Percentiles rank a stretch among this genome's conserved stretches.
Evolutionary conservation across 306 rosid genomes (phyloP).

Genomic region (Herpetospermum pedunculosum): DNA sequence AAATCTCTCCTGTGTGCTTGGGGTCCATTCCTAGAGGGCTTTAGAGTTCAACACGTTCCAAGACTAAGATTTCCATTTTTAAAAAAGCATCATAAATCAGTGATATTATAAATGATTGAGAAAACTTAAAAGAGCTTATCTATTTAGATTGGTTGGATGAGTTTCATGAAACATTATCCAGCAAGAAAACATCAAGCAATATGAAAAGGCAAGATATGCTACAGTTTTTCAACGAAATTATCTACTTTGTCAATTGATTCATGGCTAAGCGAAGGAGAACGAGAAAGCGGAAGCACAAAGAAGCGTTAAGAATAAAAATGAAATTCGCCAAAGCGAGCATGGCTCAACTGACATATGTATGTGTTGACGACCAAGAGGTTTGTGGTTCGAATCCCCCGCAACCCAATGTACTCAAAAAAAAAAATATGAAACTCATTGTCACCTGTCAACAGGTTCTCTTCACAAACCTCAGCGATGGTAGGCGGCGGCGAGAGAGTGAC

Average conservation of each 20-base stretch:
- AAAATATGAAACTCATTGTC: background rate
- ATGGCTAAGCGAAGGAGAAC: background rate
- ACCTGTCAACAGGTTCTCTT: background rate
- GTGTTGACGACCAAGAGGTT: too few relatives aligned
- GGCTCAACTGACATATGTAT: too few relatives aligned
- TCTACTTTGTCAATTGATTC: background rate
- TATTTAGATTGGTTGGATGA: background rate
- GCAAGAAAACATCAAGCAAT: background rate
- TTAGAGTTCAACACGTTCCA: background rate
- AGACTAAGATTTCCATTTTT: background rate
- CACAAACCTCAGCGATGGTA: background rate
- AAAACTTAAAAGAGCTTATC: background rate
- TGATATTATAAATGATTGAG: background rate
- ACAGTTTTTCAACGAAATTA: background rate
- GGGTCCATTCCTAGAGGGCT: slow-evolving; percentile 30
- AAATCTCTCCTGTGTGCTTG: slow-evolving; percentile 24
- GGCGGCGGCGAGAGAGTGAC: background rate
- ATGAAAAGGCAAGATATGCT: background rate
- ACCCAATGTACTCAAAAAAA: too few relatives aligned
- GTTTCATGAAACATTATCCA: background rate
- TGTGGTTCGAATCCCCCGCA: too few relatives aligned
- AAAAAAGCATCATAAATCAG: background rate
- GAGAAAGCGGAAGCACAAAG: background rate
- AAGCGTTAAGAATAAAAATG: background rate
- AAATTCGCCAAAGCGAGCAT: too few relatives aligned